Percentiles rank a stretch among this genome's conserved stretches.
These are phyloP conservation scores for Apium graveolens DNA, from an alignment of 129 eudicot species.

Conservation along the genomic window DNA sequence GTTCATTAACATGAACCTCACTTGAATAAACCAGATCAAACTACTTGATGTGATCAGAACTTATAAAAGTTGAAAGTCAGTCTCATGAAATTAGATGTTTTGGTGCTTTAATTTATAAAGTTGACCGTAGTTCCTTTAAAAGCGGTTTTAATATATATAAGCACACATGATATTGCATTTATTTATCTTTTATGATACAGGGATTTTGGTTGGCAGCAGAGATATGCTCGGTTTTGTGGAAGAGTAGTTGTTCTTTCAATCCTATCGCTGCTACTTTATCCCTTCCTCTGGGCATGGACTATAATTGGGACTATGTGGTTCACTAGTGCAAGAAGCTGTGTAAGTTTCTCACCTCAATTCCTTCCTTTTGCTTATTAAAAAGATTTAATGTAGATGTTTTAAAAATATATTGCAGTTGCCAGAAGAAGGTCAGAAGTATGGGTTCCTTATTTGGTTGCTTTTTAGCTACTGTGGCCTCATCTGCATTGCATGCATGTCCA, in stretches of 20 bases:
- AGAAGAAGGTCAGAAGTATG: conserved; percentile 85
- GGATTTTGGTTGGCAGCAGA: conserved; percentile 81
- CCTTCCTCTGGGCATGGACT: conserved; percentile 93
- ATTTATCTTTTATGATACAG: conserved; percentile 22
- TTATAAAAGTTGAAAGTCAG: not conserved
- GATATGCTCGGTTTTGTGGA: conserved; percentile 65
- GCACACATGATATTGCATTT: not conserved
- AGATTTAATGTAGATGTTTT: not conserved
- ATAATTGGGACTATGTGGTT: conserved; percentile 82
- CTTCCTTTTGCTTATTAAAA: not conserved
- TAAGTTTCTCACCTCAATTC: conserved; percentile 29
- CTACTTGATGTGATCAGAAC: not conserved
- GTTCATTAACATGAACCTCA: not conserved
- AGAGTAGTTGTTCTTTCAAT: conserved; percentile 72
- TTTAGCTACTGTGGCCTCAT: conserved; percentile 89
- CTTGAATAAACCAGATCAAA: not conserved
- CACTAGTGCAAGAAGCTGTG: conserved; percentile 69
- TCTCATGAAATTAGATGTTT: not conserved
- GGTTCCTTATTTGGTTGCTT: conserved; percentile 86
- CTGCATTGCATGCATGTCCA: conserved; percentile 63
- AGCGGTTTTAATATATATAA: not conserved
- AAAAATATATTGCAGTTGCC: conserved; percentile 63
- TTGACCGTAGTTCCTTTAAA: not conserved
- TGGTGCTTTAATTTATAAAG: not conserved
- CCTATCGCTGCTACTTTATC: conserved; percentile 55